Base-by-base conservation (phyloP, 108 stramenopile genomes). In the Seminavis robusta region DNA sequence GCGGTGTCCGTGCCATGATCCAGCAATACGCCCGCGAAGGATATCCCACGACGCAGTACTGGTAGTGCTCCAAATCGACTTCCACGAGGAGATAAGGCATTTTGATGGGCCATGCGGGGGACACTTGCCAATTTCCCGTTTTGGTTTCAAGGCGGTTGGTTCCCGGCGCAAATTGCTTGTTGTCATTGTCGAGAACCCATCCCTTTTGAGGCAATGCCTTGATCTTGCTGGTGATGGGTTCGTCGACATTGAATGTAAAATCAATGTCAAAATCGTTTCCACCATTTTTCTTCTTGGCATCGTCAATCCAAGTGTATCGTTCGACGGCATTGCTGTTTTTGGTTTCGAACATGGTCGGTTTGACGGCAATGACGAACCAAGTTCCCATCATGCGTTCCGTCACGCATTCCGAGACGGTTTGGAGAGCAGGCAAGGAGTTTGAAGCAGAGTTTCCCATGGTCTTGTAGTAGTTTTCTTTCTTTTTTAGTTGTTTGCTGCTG, bases 291-390 rank as follows among this genome's bases (percentile, higher is more conserved):
- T 36, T 47, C 3, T 27, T 46, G 9, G 11, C 20, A 15, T 67
- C 56, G 23, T 59, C 56, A 26, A 63, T 1, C n/a, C 65, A 51
- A 15, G 76, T 53, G 48, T 84, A 84, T 24, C 46, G 66, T 47
- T 84, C 83, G 11, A 84, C 71, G 17, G 83, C 75, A 41, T 84
- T 84, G 20, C 75, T 77, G 33, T 54, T 58, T 0, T 66, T 77
- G 32, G 38, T 84, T 61, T 84, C 83, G 1, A 77, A 63, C 41
- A 65, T 49, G 2, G 78, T 84, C 8, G 83, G 83, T 51, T 79
- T 79, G 38, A 76, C 74, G 1, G 46, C 83, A 50, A 80, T 73
- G 0, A 84, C 83, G 48, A 80, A 84, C 83, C 83, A 84, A 21
- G 70, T 69, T 39, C 83, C 83, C 78, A 84, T 80, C 59, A 84